Base-by-base conservation (phyloP, 2,329 filamentous ascomycete species). In the Dendrostoma leiphaemia region DNA sequence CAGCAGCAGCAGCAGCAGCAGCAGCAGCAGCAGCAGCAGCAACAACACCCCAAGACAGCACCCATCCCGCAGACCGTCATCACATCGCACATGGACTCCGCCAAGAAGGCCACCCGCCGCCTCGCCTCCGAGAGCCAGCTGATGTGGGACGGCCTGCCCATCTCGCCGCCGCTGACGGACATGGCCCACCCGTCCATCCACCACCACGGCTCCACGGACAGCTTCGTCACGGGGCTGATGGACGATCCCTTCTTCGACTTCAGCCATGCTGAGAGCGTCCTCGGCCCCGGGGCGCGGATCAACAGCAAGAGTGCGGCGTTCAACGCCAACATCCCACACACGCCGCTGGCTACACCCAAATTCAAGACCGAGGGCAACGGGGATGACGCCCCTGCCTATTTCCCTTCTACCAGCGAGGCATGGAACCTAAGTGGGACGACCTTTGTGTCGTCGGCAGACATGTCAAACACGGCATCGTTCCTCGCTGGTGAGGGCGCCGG, bases 291-390 rank as follows among this genome's bases (percentile, higher is more conserved):
- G 49, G 34, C 43, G n/a, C 47, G 45, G 24, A 50, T 57, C 19
- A 46, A 47, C 13, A 41, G 38, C 10, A 57, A 50, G 46, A 49
- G 45, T 9, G 44, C 21, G 17, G 21, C 17, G 4, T 43, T 58
- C 23, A 57, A 60, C 31, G 41, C 50, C 32, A 51, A 41, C 45
- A 66, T 64, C 35, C 65, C 69, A 41, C 64, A 69, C 51, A 71
- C 73, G 31, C 71, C 73, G 13, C 62, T 71, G 43, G 69, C 69
- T 56, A 75, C 74, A 1, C 73, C 73, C 9, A 63, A 66, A 8
- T 59, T 72, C 38, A 58, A 61, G 47, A 47, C 52, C 15, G 58
- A 63, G n/a, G 57, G 50, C 17, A 54, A 54, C 41, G 47, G 41
- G 13, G 55, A 59, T 54, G 48, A 60, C 51, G 47, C 59, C 50